Evolutionary conservation across 345 rosid species (phyloP).

Genomic region (Nasturtium officinale): DNA sequence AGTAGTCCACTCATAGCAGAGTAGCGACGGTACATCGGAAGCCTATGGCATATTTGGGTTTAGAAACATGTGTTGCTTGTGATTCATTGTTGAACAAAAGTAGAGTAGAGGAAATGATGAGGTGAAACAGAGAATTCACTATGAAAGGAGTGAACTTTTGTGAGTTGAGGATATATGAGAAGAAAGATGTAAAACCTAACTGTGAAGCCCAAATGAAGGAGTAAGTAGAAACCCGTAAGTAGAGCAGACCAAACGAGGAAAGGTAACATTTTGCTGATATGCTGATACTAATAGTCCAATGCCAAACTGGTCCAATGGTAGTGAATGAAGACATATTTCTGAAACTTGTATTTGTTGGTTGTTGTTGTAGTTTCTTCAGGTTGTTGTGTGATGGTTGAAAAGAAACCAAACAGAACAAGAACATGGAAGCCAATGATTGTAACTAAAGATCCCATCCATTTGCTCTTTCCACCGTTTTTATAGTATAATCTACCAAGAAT

Average conservation of each 20-base stretch:
- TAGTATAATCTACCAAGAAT: slow-evolving; percentile 50
- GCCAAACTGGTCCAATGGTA: too few species aligned
- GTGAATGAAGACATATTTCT: background rate
- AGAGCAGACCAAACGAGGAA: slow-evolving; percentile 44
- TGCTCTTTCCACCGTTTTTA: slow-evolving; percentile 51
- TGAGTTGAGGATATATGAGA: slow-evolving; percentile 47
- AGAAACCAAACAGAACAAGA: slow-evolving; percentile 44
- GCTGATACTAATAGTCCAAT: slow-evolving; percentile 7
- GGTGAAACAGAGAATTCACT: slow-evolving; percentile 46
- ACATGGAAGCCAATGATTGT: slow-evolving; percentile 50
- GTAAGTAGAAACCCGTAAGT: slow-evolving; percentile 51
- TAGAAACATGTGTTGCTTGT: slow-evolving; percentile 9
- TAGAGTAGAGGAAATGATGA: slow-evolving; percentile 50
- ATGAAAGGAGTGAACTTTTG: slow-evolving; percentile 49
- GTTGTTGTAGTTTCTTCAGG: background rate
- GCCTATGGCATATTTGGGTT: slow-evolving; percentile 37
- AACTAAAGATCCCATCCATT: slow-evolving; percentile 47
- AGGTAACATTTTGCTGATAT: slow-evolving; percentile 13
- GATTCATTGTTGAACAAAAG: slow-evolving; percentile 41
- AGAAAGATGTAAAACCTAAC: slow-evolving; percentile 47
- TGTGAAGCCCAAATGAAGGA: slow-evolving; percentile 48
- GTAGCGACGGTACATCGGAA: slow-evolving; percentile 50
- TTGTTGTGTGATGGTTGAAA: slow-evolving; percentile 24
- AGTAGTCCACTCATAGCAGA: slow-evolving; percentile 46
- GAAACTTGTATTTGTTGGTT: background rate